Base-by-base conservation (phyloP, 148 eudicot genomes). In the Bassia scoparia region DNA sequence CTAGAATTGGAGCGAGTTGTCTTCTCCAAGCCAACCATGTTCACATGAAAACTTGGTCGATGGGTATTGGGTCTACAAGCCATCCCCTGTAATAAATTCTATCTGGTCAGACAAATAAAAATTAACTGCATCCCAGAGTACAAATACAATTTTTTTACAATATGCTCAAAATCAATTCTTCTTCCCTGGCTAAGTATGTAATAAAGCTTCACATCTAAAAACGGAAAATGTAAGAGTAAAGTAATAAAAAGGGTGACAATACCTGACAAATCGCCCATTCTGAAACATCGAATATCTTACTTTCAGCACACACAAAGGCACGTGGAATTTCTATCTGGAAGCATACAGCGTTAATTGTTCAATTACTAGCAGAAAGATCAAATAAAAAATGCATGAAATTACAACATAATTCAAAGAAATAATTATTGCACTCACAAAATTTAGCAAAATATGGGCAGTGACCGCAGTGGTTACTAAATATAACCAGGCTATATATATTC, bases 201-300 rank as follows among this genome's bases (percentile, higher is more conserved):
- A 30, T 5, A 5, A 38, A 37, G 9, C 50, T 37, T 64, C 34
- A 43, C 26, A 66, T 26, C 69, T 29, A 50, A 48, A 53, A 34
- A 2, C 4, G 52, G 27, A 24, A 33, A 64, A 24, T 15, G 31
- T 27, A 21, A 35, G 59, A 52, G 24, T 38, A 34, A n/a, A n/a
- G n/a, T n/a, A n/a, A n/a, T 34, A 24, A 37, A 48, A 34, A 1
- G 64, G 49, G 56, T 10, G 58, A 52, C 74, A 81, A 72, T 58
- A 88, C 98, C 97, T 91, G 98, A 75, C 98, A 91, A 78, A 89
- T 91, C 44, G 98, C 96, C 98, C 98, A 95, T 77, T 89, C 98
- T 10, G 96, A 95, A 46, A 91, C 97, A 73, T 95, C 93, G 78
- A 95, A 95, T 37, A 95, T 89, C 87, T 86, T 91, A 87, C 93